Evolutionary conservation across 2,329 filamentous ascomycete genomes (phyloP).

Genomic region (Fusarium sp.): DNA sequence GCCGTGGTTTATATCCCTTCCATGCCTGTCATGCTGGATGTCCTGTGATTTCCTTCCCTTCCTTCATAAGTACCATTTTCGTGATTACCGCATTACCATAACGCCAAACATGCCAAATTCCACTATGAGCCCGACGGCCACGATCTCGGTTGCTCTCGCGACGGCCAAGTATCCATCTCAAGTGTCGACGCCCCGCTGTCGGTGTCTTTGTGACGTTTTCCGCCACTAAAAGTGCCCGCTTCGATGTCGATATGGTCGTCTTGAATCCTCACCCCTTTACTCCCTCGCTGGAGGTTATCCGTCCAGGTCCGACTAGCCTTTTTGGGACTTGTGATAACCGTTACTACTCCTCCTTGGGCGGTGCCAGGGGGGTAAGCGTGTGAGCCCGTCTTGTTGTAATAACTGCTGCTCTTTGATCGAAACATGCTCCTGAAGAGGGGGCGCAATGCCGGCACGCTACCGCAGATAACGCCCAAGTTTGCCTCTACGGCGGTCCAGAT

Average conservation of each 20-base stretch:
- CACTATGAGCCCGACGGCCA: conserved; percentile 23
- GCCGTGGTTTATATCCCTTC: conserved; percentile 6
- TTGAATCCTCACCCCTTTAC: conserved; percentile 37
- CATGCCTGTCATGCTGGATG: not conserved
- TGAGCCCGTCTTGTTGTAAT: conserved; percentile 37
- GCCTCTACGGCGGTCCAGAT: conserved; percentile 57
- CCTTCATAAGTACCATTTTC: conserved; percentile 3
- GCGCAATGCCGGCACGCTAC: conserved; percentile 52
- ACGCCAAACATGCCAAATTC: conserved; percentile 24
- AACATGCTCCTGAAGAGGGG: conserved; percentile 43
- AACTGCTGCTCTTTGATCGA: conserved; percentile 40
- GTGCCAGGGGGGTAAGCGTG: conserved; percentile 33
- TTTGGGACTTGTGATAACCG: conserved; percentile 18
- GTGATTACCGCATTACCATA: conserved; percentile 2
- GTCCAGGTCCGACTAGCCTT: conserved; percentile 33
- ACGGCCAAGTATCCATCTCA: conserved; percentile 41
- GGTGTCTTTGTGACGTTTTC: conserved; percentile 29
- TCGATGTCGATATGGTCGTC: conserved; percentile 43
- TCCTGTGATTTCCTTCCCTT: not conserved
- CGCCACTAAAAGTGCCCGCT: conserved; percentile 12
- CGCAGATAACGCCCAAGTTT: conserved; percentile 56
- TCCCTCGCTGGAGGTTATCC: conserved; percentile 35
- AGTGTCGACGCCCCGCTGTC: conserved; percentile 35
- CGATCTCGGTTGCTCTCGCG: conserved; percentile 32
- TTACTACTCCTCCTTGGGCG: conserved; percentile 31